Evolutionary conservation across 2,329 filamentous ascomycete genomes (phyloP), one percentile per base, ranked within the genome.

Genomic region (Cladosporium sp.): DNA sequence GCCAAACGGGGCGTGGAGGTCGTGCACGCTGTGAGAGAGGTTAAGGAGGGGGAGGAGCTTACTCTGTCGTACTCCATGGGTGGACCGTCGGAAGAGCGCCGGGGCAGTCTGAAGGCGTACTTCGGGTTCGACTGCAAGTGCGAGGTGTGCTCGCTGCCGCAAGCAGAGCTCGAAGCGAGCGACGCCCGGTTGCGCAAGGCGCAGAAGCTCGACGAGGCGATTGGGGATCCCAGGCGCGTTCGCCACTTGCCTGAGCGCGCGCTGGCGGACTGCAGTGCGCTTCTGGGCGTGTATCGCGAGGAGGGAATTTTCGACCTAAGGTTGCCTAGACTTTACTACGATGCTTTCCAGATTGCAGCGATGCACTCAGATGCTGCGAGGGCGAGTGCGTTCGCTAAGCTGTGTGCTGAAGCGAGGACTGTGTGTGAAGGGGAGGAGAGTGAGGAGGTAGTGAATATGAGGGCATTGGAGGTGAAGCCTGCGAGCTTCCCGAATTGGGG

Each of bases 111-210:
- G 16, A 58, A 59, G 43, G 35, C 46, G 11, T 54, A 58, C 31
- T 72, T 73, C 54, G 55, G 53, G 8, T 73, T 72, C 54, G 49
- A 55, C 10, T 73, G 69, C 58, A 57, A 52, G 3, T 72, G 69
- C 46, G 54, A 59, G 46, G 60, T 71, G 7, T 74, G 70, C 59
- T 67, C 68, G 22, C 65, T 72, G 37, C 61, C 67, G 9, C 10
- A 42, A 38, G 56, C 63, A 9, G 52, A 69, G 54, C 67, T 65
- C 45, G 50, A 63, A 38, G 53, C 61, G 38, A 72, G 59, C 51
- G 70, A 72, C 50, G 43, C 49, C 1, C 45, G 55, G 3, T 37
- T 60, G 3, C 22, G 34, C 9, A 44, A 58, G 43, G 53, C 60
- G 45, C 48, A 61, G 59, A 46, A 49, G n/a, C 51, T 63, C 31